phyloP scores from a whole-genome alignment of 1,284 basidiomycete species.

The Sutorius eximius region DNA sequence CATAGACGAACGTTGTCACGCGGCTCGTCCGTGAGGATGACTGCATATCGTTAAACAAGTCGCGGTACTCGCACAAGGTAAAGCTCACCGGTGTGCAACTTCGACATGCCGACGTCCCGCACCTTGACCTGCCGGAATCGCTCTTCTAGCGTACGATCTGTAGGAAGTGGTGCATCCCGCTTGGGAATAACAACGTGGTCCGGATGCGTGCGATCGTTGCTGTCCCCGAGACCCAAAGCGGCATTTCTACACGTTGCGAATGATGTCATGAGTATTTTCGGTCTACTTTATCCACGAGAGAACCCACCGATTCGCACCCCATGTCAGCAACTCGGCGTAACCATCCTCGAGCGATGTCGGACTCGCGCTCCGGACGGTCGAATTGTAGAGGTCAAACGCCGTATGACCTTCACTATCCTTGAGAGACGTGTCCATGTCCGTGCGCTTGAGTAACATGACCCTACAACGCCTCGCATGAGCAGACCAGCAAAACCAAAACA shows the following conservation, averaged over 20 bases:
- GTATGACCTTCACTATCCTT: constrained; percentile 93
- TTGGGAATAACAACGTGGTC: constrained; percentile 71
- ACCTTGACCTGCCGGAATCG: constrained; percentile 64
- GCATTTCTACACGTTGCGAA: constrained; percentile 59
- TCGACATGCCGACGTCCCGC: constrained; percentile 75
- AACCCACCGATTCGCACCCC: constrained; percentile 84
- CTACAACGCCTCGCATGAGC: constrained; percentile 36
- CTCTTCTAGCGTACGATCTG: constrained; percentile 36
- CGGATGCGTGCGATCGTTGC: constrained; percentile 76
- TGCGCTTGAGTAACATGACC: constrained; percentile 71
- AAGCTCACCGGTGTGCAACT: constrained; percentile 66
- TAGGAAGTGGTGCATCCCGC: constrained; percentile 24
- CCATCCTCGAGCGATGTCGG: constrained; percentile 47
- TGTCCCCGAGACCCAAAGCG: constrained; percentile 81
- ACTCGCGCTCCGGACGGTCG: constrained; percentile 75
- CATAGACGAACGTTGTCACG: constrained; percentile 79
- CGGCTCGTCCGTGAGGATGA: constrained; percentile 72
- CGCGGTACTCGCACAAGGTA: background rate
- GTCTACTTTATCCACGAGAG: background rate
- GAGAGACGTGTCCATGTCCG: constrained; percentile 72
- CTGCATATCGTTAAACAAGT: constrained; percentile 31
- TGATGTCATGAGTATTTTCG: background rate
- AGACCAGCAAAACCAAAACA: background rate
- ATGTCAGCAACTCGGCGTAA: constrained; percentile 75
- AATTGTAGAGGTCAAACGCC: constrained; percentile 93